Percentiles rank a stretch among this genome's conserved stretches.
phyloP scores from a whole-genome alignment of 2,329 filamentous ascomycete genomes.

The Leptoxyphium fumago region DNA sequence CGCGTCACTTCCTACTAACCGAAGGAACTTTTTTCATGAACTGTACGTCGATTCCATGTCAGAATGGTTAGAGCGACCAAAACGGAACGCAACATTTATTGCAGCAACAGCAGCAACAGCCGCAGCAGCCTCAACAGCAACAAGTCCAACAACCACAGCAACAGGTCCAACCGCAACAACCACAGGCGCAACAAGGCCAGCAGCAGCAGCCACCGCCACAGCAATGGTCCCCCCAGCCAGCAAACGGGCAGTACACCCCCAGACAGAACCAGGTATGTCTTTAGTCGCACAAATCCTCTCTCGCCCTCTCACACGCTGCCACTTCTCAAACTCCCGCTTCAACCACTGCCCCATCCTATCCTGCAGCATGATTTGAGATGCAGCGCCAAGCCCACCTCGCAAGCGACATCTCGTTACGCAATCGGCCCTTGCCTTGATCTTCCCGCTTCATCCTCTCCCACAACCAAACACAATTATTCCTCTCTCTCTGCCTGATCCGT shows the following conservation, averaged over 20 bases:
- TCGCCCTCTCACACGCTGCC: too few relatives aligned
- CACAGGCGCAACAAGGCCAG: slow-evolving; percentile 2
- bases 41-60: too few relatives aligned
- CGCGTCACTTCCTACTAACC: too few relatives aligned
- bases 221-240: slow-evolving; percentile 18
- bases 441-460: neutral
- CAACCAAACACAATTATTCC: neutral
- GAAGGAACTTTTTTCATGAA: too few relatives aligned
- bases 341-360: neutral
- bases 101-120: too few relatives aligned
- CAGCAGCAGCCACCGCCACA: slow-evolving; percentile 4
- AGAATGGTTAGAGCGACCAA: too few relatives aligned
- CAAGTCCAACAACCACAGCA: neutral
- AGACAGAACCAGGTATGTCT: slow-evolving; percentile 15
- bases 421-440: slow-evolving; percentile 3
- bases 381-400: neutral
- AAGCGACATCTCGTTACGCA: slow-evolving; percentile 8
- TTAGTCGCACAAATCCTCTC: neutral
- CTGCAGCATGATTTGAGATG: neutral
- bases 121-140: neutral
- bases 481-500: neutral
- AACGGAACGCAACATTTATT: too few relatives aligned
- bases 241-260: slow-evolving; percentile 20
- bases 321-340: too few relatives aligned
- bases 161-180: too few relatives aligned